These are phyloP conservation scores for Nannochloropsis gaditana DNA, from an alignment of 108 stramenopile genomes.

Conservation along the genomic window DNA sequence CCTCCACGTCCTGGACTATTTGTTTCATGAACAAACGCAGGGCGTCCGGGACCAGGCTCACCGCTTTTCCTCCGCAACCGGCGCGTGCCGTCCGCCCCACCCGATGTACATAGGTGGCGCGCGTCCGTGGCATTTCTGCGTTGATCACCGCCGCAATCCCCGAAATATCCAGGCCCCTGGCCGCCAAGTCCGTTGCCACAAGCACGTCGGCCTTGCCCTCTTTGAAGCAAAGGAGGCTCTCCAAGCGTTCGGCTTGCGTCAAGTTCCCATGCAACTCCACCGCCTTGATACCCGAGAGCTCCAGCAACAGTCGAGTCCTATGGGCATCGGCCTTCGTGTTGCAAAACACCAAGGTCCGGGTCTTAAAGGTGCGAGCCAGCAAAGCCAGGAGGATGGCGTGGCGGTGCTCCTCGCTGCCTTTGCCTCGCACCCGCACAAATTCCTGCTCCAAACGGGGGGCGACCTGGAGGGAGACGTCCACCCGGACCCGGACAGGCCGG, in stretches of 20 bases:
- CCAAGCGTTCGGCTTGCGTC: slow-evolving; percentile 70
- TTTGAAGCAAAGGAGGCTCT: slow-evolving; percentile 74
- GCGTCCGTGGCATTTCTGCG: slow-evolving; percentile 88
- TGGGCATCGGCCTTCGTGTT: slow-evolving; percentile 86
- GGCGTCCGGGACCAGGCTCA: slow-evolving; percentile 77
- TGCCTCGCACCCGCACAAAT: slow-evolving; percentile 71
- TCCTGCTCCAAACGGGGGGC: slow-evolving; percentile 88
- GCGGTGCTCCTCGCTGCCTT: slow-evolving; percentile 24
- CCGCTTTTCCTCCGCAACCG: slow-evolving; percentile 78
- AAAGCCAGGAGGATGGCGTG: slow-evolving; percentile 75
- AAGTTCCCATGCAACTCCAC: slow-evolving; percentile 93
- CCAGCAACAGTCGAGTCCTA: slow-evolving; percentile 66
- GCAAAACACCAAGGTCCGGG: slow-evolving; percentile 83
- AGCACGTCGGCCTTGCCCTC: slow-evolving; percentile 80
- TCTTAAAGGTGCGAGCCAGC: slow-evolving; percentile 71
- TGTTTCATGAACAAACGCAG: slow-evolving; percentile 33
- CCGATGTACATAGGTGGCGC: slow-evolving; percentile 90
- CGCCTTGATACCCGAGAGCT: slow-evolving; percentile 49
- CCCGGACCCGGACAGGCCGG: slow-evolving; percentile 74
- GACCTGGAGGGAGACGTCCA: slow-evolving; percentile 57
- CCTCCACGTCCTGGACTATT: slow-evolving; percentile 35
- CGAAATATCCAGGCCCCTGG: slow-evolving; percentile 86
- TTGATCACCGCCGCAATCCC: slow-evolving; percentile 89
- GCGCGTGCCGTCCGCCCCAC: slow-evolving; percentile 95
- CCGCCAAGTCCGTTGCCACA: slow-evolving; percentile 93